Evolutionary conservation across 352 stramenopile species (phyloP).

Genomic region (Pythium volutum): DNA sequence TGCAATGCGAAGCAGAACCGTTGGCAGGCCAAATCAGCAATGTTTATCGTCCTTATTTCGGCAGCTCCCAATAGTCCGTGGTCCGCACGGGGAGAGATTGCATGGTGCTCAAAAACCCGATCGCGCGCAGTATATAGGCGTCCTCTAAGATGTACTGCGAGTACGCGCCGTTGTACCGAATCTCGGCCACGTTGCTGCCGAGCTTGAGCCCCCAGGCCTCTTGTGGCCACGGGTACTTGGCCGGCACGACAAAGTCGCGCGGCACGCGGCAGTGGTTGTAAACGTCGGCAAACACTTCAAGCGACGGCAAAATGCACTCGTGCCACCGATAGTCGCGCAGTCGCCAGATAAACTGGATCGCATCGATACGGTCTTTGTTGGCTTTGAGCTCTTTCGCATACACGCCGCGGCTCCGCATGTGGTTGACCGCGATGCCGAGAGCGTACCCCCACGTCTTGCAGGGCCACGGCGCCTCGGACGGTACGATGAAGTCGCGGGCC

Average conservation of each 20-base stretch:
- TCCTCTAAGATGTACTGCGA: conserved; percentile 15
- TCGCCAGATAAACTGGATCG: conserved; percentile 27
- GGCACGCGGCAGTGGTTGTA: conserved; percentile 23
- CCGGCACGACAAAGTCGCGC: conserved; percentile 22
- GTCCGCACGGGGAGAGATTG: neutral
- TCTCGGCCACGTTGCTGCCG: conserved; percentile 15
- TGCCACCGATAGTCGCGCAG: conserved; percentile 27
- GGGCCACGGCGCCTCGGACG: conserved; percentile 22
- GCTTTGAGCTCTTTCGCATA: conserved; percentile 19
- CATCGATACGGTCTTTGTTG: conserved; percentile 12
- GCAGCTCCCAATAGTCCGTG: conserved; percentile 9
- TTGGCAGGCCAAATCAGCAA: no score
- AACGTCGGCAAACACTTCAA: conserved; percentile 16
- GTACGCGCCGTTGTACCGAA: conserved; percentile 22
- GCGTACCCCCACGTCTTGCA: conserved; percentile 13
- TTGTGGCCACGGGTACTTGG: conserved; percentile 16
- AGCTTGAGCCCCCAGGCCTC: conserved; percentile 21
- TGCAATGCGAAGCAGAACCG: no score
- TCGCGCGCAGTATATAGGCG: conserved; percentile 6
- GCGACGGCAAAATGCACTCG: conserved; percentile 20
- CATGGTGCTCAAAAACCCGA: conserved; percentile 19
- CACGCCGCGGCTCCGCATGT: conserved; percentile 23
- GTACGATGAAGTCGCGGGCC: conserved; percentile 20
- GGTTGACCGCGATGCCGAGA: conserved; percentile 18
- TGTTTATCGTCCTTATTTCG: neutral